Evolutionary conservation across 495 filamentous ascomycete genomes (phyloP).

Genomic region (Cetradonia linearis): DNA sequence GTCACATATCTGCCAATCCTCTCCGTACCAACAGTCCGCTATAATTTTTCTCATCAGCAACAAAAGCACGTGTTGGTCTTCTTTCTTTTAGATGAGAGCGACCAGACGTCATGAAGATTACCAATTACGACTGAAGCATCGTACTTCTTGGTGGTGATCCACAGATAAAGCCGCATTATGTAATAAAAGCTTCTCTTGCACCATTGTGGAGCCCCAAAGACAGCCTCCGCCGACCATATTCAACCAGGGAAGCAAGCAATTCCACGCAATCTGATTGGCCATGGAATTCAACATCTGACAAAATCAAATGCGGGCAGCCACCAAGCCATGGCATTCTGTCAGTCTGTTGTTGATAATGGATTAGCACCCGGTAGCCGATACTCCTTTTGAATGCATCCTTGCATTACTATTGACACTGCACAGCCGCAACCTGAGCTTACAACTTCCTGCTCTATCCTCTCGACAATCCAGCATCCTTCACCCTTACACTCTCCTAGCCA

Average conservation of each 20-base stretch:
- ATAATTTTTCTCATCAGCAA: not conserved
- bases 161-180: not conserved
- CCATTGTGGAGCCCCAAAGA: not conserved
- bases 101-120: too few relatives aligned
- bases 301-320: not conserved
- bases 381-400: not conserved
- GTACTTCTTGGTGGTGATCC: not conserved
- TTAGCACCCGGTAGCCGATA: not conserved
- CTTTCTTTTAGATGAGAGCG: too few relatives aligned
- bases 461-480: not conserved
- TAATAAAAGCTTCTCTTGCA: not conserved
- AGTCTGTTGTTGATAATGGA: not conserved
- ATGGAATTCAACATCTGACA: not conserved
- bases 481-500: not conserved
- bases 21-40: not conserved
- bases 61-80: not conserved
- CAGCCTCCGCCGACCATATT: not conserved
- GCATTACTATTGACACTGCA: not conserved
- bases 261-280: not conserved
- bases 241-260: not conserved
- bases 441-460: too few relatives aligned
- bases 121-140: not conserved
- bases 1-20: not conserved
- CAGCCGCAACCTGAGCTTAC: not conserved
- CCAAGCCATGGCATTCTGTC: slow-evolving; percentile 2